Percentiles rank a stretch among this genome's conserved stretches.
phyloP scores from a whole-genome alignment of 805 yeast species.

The Lipomyces spencermartinsiae region DNA sequence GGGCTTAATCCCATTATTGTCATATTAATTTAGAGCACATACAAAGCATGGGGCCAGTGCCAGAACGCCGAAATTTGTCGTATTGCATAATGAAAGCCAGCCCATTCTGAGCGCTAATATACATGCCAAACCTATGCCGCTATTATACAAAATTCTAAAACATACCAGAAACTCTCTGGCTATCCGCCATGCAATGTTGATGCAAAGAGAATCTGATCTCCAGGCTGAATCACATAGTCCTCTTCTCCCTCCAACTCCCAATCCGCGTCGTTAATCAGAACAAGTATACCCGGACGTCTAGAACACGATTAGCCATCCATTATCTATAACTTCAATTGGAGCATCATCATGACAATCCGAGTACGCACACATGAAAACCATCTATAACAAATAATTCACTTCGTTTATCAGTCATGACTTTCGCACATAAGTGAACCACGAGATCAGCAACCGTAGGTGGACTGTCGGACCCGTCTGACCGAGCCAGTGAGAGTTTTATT shows the following conservation, averaged over 20 bases:
- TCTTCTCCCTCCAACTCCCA: conserved; percentile 96
- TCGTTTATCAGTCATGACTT: conserved; percentile 61
- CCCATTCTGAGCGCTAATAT: not conserved
- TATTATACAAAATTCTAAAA: not conserved
- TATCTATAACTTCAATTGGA: not conserved
- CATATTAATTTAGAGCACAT: not conserved
- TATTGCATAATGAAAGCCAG: no score
- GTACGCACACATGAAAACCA: conserved; percentile 57
- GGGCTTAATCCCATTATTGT: conserved; percentile 1
- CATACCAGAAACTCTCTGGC: conserved; percentile 7
- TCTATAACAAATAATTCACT: conserved; percentile 81
- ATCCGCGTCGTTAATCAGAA: conserved; percentile 90
- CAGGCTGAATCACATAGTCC: conserved; percentile 72
- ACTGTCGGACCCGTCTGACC: conserved; percentile 47
- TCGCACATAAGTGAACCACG: conserved; percentile 57
- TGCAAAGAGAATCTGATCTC: conserved; percentile 84
- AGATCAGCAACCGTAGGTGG: conserved; percentile 56
- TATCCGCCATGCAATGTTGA: conserved; percentile 95
- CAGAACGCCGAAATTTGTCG: no score
- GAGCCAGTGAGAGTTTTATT: conserved; percentile 55
- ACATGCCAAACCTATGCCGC: not conserved
- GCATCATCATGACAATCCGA: not conserved
- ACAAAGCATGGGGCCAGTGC: no score
- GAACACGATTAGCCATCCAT: not conserved
- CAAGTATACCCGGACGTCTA: conserved; percentile 78